Evolutionary conservation across 2,329 filamentous ascomycete species (phyloP), one percentile per base, ranked within the genome.

Genomic region (Ophiosphaerella narmari): DNA sequence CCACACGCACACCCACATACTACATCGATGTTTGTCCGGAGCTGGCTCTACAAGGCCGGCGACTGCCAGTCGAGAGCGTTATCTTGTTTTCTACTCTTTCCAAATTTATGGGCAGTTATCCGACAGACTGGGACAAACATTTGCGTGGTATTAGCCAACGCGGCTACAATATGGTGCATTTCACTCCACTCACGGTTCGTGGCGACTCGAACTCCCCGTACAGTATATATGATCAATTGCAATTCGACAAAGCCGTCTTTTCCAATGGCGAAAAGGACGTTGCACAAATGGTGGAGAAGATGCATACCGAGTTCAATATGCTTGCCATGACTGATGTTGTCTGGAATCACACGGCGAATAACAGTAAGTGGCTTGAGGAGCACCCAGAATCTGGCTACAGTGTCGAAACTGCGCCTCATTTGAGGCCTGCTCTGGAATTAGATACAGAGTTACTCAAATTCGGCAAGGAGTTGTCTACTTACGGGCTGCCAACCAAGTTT

Each of bases 151-250:
- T 99, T 71, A 89, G 90, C 70, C 85, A 89, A 65, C 84, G 94
- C 54, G 92, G 92, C 39, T 99, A 99, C 81, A 99, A 99, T 77
- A 97, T 97, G 91, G 86, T 99, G 52, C 94, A 99, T 74, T 99
- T 99, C 73, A 97, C 94, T 2, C 94, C 94, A 8, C 79, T 99
- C 59, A 94, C 96, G 80, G 82, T 88, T 50, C 86, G 94, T 52
- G 94, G 94, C 49, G 82, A 80, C 38, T 99, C 94, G 44, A 96
- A 99, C 70, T 99, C 94, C 1, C 94, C 94, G 0, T 99, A 97
- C 79, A 99, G 94, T 73, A 84, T 99, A 64, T 96, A 89, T 71
- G 90, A 99, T 66, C 95, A 99, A 77, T 81, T 95, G 18, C 81
- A 82, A 38, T 99, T 95, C 80, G 95, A 99, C 70, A 83, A 87